phyloP scores from a whole-genome alignment of 2,329 filamentous ascomycete genomes.

The Fusarium nanum region DNA sequence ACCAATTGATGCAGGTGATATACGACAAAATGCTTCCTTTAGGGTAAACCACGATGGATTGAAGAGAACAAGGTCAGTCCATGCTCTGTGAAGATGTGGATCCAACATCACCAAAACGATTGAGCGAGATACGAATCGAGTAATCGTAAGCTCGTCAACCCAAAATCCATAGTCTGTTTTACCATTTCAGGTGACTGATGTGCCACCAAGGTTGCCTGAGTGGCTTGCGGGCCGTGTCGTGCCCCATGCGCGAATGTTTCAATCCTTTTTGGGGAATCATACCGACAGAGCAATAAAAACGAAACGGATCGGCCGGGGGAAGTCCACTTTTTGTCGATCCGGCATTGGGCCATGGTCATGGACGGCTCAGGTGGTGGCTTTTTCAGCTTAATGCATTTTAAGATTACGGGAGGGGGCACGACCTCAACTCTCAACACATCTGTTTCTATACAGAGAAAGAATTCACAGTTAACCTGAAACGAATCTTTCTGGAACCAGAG shows the following conservation, averaged over 20 bases:
- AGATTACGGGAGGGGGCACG: constrained; percentile 15
- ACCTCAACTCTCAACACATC: not conserved
- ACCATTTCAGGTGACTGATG: constrained; percentile 28
- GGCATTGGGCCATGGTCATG: constrained; percentile 10
- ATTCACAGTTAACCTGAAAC: constrained; percentile 26
- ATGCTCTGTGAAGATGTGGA: not conserved
- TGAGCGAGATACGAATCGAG: not conserved
- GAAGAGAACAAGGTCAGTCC: not conserved
- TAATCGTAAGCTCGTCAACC: not conserved
- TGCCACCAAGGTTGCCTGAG: constrained; percentile 2
- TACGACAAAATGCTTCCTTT: not conserved
- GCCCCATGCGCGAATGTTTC: constrained; percentile 14
- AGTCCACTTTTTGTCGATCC: constrained; percentile 21
- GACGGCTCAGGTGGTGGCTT: constrained; percentile 15
- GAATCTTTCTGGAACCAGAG: constrained; percentile 24
- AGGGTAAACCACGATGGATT: not conserved
- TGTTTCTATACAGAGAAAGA: constrained; percentile 2
- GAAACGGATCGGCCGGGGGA: constrained; percentile 20
- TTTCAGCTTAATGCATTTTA: constrained; percentile 14
- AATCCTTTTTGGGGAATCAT: constrained; percentile 8
- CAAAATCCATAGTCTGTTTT: constrained; percentile 12
- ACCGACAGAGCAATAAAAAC: constrained; percentile 23
- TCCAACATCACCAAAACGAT: not conserved
- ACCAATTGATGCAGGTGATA: not conserved
- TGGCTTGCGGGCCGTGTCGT: constrained; percentile 18